Evolutionary conservation across 345 rosid species (phyloP).

Genomic region (Pistacia vera): DNA sequence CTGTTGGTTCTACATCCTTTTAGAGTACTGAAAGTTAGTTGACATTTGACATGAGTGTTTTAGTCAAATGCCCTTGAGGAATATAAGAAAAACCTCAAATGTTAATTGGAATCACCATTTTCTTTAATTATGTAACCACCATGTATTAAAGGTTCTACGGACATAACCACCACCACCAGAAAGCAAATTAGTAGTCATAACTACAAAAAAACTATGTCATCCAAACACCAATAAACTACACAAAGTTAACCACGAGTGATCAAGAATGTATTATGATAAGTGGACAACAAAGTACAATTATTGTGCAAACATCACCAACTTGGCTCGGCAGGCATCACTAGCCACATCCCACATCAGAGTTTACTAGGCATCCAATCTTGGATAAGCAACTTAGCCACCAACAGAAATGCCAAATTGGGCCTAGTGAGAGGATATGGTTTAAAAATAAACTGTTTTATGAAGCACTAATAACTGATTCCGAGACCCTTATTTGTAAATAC

Average conservation of each 20-base stretch:
- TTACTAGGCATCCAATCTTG: background rate
- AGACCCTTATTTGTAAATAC: no score
- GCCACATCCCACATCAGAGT: background rate
- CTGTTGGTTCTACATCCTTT: slow-evolving; percentile 8
- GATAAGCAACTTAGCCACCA: background rate
- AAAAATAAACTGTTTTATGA: no score
- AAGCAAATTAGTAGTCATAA: background rate
- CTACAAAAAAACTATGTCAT: background rate
- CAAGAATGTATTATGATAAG: background rate
- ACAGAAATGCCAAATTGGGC: background rate
- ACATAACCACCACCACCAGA: background rate
- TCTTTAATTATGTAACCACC: background rate
- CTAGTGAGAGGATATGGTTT: no score
- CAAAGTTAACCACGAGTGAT: background rate
- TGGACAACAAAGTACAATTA: background rate
- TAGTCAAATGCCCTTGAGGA: background rate
- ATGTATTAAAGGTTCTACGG: background rate
- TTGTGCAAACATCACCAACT: background rate
- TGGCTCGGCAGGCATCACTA: background rate
- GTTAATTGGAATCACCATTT: background rate
- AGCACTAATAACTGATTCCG: no score
- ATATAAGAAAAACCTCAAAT: background rate
- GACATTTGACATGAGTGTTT: background rate
- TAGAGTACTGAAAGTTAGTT: background rate
- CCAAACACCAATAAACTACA: background rate